Percentiles rank a stretch among this genome's conserved stretches.
phyloP scores from a whole-genome alignment of 805 yeast genomes.

The Wickerhamiella shivajii region DNA sequence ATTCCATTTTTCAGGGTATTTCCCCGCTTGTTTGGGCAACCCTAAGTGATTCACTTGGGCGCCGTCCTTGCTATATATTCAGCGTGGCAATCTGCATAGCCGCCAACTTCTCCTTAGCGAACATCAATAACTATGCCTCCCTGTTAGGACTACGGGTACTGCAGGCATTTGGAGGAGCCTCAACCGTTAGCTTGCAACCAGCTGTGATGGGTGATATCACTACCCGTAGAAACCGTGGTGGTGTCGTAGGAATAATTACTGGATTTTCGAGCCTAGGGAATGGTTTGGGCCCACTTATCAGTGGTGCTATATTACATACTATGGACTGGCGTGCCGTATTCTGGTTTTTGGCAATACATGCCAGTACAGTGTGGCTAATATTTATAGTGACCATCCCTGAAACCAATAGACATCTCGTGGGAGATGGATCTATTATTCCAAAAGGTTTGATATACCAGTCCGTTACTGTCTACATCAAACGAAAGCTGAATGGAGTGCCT shows the following conservation, averaged over 20 bases:
- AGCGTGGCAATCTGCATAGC: constrained; percentile 42
- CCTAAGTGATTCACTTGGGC: constrained; percentile 54
- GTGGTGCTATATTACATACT: constrained; percentile 34
- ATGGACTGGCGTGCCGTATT: constrained; percentile 50
- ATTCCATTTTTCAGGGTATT: constrained; percentile 60
- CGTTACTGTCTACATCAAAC: constrained; percentile 15
- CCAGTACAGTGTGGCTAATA: constrained; percentile 30
- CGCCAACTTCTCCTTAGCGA: constrained; percentile 54
- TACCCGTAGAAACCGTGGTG: constrained; percentile 51
- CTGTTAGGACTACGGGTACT: constrained; percentile 51
- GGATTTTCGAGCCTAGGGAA: constrained; percentile 60
- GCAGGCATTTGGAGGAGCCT: constrained; percentile 68
- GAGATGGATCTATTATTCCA: constrained; percentile 51
- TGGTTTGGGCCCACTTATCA: constrained; percentile 65
- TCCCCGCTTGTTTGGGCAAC: constrained; percentile 57
- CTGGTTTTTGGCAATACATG: constrained; percentile 56
- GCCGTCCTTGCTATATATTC: constrained; percentile 48
- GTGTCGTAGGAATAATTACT: constrained; percentile 47
- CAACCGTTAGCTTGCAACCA: constrained; percentile 52
- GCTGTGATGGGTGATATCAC: constrained; percentile 68
- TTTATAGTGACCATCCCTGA: constrained; percentile 45
- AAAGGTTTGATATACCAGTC: constrained; percentile 16
- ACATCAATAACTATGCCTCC: constrained; percentile 40
- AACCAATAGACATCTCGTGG: constrained; percentile 55
- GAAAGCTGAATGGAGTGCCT: constrained; percentile 16